Evolutionary conservation across 257 asterid genomes (phyloP).

Genomic region (Lithospermum erythrorhizon): DNA sequence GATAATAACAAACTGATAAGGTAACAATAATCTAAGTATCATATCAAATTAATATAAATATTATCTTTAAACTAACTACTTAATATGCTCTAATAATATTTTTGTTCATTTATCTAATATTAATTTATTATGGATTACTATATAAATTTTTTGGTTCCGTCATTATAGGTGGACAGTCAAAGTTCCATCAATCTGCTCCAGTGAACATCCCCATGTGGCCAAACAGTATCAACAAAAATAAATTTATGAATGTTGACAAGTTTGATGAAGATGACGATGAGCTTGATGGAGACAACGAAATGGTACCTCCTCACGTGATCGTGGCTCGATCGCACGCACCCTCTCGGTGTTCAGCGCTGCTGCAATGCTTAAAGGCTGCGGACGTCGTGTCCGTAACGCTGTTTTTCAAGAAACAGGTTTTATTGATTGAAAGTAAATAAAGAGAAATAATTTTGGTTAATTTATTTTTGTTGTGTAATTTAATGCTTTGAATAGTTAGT

Average conservation of each 20-base stretch:
- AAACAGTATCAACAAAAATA: conserved; percentile 5
- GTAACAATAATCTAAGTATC: no score
- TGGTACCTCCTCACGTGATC: conserved; percentile 94
- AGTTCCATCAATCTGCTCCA: conserved; percentile 71
- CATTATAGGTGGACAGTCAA: background rate
- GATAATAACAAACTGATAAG: no score
- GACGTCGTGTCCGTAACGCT: conserved; percentile 73
- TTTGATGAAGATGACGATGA: conserved; percentile 40
- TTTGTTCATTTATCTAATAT: no score
- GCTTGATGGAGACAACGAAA: conserved; percentile 33
- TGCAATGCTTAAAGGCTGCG: conserved; percentile 83
- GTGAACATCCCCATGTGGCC: conserved; percentile 73
- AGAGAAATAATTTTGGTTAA: no score
- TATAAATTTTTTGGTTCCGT: no score
- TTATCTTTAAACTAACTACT: no score
- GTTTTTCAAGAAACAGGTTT: conserved; percentile 90
- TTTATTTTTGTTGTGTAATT: no score
- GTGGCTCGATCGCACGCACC: conserved; percentile 81
- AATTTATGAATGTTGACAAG: conserved; percentile 11
- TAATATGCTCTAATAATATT: no score
- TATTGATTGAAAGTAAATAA: conserved; percentile 36
- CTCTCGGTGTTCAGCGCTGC: conserved; percentile 88
- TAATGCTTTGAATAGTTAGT: no score
- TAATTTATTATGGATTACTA: no score
- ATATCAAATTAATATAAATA: no score